phyloP scores from a whole-genome alignment of 1,139 yeast species.

The Trichomonascaceae sp. region DNA sequence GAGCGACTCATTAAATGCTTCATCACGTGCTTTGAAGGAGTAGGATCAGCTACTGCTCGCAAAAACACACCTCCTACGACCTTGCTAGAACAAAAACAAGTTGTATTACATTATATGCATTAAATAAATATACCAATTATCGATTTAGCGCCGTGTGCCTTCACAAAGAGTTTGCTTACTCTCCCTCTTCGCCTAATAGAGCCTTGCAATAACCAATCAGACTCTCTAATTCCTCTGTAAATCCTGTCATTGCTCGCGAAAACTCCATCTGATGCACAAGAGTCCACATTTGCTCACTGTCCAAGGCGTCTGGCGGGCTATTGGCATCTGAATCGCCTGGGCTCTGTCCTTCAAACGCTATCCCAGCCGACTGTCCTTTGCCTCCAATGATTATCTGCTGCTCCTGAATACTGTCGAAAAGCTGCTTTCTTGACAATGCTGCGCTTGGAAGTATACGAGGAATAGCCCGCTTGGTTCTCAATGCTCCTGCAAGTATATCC shows the following conservation, averaged over 20 bases:
- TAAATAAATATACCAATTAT: too few species aligned
- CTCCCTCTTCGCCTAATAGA: conserved; percentile 41
- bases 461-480: conserved; percentile 34
- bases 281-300: conserved; percentile 33
- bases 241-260: conserved; percentile 43
- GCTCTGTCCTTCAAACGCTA: conserved; percentile 7
- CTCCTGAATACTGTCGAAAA: conserved; percentile 38
- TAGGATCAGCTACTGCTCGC: too few species aligned
- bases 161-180: too few species aligned
- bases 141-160: not conserved
- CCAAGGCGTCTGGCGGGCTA: not conserved
- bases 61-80: not conserved
- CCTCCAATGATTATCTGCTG: not conserved
- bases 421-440: conserved; percentile 37
- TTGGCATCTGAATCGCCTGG: conserved; percentile 4
- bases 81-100: not conserved
- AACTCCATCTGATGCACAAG: conserved; percentile 46
- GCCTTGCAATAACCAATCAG: conserved; percentile 37
- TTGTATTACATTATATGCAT: not conserved
- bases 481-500: conserved; percentile 40
- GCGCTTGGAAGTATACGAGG: conserved; percentile 44
- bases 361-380: not conserved
- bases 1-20: too few species aligned
- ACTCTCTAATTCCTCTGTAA: conserved; percentile 40
- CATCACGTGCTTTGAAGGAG: too few species aligned